phyloP scores from a whole-genome alignment of 768 basidiomycete genomes.

The Panellus pusillus region DNA sequence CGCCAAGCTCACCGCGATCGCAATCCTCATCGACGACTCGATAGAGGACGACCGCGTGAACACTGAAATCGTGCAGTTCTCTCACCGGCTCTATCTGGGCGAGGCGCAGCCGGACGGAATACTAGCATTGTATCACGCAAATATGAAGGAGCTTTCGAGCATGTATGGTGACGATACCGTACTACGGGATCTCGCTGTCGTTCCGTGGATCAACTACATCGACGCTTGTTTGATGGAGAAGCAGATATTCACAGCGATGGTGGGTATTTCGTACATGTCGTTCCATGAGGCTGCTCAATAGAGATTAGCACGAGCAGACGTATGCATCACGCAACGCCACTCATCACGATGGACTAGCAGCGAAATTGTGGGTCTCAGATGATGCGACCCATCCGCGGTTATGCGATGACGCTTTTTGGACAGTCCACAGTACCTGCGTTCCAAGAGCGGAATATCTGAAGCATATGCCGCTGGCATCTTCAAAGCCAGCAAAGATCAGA shows the following conservation, averaged over 20 bases:
- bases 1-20: not conserved
- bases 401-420: no score
- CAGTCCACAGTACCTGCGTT: constrained; percentile 1
- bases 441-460: not conserved
- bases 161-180: not conserved
- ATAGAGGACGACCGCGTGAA: not conserved
- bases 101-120: not conserved
- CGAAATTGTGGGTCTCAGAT: no score
- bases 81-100: not conserved
- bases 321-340: no score
- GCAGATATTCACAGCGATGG: not conserved
- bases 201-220: not conserved
- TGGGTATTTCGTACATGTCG: no score
- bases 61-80: not conserved
- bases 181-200: not conserved
- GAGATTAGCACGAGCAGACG: no score
- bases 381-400: no score
- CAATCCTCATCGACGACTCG: constrained; percentile 1
- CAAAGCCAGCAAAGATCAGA: not conserved
- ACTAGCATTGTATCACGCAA: not conserved
- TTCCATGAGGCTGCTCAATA: no score
- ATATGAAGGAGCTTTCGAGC: not conserved
- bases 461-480: not conserved
- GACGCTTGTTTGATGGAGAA: not conserved
- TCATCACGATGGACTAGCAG: no score